Evolutionary conservation across 176 grass and related monocot species (phyloP).

Genomic region (Saccharum spontaneum): DNA sequence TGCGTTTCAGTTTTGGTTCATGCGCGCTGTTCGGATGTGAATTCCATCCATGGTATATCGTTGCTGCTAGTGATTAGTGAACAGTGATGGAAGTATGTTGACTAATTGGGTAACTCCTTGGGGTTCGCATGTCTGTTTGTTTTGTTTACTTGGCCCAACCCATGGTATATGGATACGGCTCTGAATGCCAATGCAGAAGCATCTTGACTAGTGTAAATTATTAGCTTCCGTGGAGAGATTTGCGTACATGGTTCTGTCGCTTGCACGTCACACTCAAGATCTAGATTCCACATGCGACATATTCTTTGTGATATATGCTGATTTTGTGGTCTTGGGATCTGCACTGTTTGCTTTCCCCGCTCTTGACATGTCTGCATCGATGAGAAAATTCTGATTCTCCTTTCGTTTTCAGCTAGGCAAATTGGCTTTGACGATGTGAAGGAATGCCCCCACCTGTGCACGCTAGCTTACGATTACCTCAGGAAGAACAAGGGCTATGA

Average conservation of each 20-base stretch:
- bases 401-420: slow-evolving; percentile 61
- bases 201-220: neutral
- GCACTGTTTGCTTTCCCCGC: neutral
- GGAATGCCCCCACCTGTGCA: slow-evolving; percentile 78
- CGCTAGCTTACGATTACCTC: slow-evolving; percentile 74
- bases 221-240: slow-evolving; percentile 22
- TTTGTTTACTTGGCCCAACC: slow-evolving; percentile 25
- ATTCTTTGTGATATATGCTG: slow-evolving; percentile 9
- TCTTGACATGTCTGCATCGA: neutral
- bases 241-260: slow-evolving; percentile 4
- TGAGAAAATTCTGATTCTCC: neutral
- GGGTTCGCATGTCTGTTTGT: neutral
- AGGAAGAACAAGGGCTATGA: slow-evolving; percentile 72
- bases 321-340: slow-evolving; percentile 11
- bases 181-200: slow-evolving; percentile 19
- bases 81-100: neutral
- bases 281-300: slow-evolving; percentile 31
- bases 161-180: slow-evolving; percentile 23
- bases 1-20: neutral
- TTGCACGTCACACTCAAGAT: slow-evolving; percentile 7
- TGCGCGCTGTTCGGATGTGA: neutral
- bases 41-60: neutral
- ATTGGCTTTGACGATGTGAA: slow-evolving; percentile 62
- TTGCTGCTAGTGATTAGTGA: neutral
- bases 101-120: neutral